Percentiles rank a stretch among this genome's conserved stretches.
These are phyloP conservation scores for Podospora appendiculata DNA, from an alignment of 495 filamentous ascomycete species.

Conservation along the genomic window DNA sequence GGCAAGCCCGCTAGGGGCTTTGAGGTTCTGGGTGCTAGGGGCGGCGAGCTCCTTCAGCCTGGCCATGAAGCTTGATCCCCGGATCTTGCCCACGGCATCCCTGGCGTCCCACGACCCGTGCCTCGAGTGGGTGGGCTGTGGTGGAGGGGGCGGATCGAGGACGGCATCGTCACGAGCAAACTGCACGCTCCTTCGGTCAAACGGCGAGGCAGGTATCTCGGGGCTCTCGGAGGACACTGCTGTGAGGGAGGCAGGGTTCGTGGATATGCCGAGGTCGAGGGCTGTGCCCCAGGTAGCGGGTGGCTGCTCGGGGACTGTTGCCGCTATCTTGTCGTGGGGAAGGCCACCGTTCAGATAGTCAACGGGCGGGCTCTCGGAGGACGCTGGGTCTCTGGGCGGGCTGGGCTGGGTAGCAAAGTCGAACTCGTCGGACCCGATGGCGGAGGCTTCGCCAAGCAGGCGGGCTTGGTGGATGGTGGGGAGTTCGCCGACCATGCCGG, in stretches of 20 bases:
- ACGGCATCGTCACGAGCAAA: conserved; percentile 46
- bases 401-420: conserved; percentile 20
- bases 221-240: conserved; percentile 1
- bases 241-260: conserved; percentile 1
- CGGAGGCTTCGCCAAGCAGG: background rate
- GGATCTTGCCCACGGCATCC: conserved; percentile 46
- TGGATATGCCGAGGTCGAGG: conserved; percentile 5
- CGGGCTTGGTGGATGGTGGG: conserved; percentile 14
- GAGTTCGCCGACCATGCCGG: conserved; percentile 18
- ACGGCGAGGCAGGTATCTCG: conserved; percentile 12
- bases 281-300: conserved; percentile 1
- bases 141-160: conserved; percentile 32
- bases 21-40: conserved; percentile 38
- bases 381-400: conserved; percentile 5
- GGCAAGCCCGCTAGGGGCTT: conserved; percentile 21
- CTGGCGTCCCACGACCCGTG: conserved; percentile 51
- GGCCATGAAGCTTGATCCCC: conserved; percentile 56
- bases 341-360: conserved; percentile 39
- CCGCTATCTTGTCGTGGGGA: conserved; percentile 26
- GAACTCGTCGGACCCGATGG: conserved; percentile 19
- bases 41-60: conserved; percentile 54
- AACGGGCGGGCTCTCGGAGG: conserved; percentile 17
- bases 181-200: conserved; percentile 47
- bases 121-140: conserved; percentile 33
- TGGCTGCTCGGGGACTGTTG: conserved; percentile 1